Conservation (phyloP, 441 rosid species). For the Pelargonium exstipulatum region DNA sequence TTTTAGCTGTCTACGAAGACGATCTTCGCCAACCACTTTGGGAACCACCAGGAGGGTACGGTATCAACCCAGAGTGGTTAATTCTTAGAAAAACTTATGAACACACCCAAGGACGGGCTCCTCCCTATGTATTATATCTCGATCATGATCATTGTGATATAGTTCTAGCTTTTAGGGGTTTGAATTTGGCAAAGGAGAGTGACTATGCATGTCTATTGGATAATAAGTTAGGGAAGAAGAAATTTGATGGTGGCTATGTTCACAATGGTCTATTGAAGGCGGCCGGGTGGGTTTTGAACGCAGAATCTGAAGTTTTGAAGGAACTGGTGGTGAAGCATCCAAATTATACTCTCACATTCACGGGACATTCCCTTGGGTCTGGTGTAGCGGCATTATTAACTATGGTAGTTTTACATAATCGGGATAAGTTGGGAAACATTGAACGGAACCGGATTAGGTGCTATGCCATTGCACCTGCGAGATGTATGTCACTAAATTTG, state of each 20-base stretch:
- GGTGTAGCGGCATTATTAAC: conserved; percentile 76
- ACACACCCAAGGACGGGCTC: conserved; percentile 56
- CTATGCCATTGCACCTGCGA: conserved; percentile 79
- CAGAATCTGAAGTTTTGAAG: conserved; percentile 58
- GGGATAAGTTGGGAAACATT: conserved; percentile 52
- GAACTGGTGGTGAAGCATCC: conserved; percentile 59
- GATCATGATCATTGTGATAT: conserved; percentile 64
- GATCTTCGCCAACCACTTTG: conserved; percentile 53
- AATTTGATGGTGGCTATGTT: conserved; percentile 74
- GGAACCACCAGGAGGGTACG: conserved; percentile 50
- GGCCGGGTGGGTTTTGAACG: conserved; percentile 64
- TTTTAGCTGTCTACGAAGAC: conserved; percentile 74
- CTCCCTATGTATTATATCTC: conserved; percentile 73
- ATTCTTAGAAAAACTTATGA: conserved; percentile 61
- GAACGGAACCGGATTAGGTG: conserved; percentile 61
- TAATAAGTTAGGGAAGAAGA: conserved; percentile 59
- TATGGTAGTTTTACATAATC: conserved; percentile 43
- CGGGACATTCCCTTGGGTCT: conserved; percentile 85
- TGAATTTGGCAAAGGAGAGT: conserved; percentile 62
- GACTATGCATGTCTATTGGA: conserved; percentile 71
- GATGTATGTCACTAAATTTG: conserved; percentile 92
- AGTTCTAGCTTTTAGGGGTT: conserved; percentile 70
- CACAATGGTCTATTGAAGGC: conserved; percentile 73
- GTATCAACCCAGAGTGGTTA: conserved; percentile 52
- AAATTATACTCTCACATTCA: conserved; percentile 55